Base-by-base conservation (phyloP, 768 basidiomycete species). In the Mycena sanguinolenta region DNA sequence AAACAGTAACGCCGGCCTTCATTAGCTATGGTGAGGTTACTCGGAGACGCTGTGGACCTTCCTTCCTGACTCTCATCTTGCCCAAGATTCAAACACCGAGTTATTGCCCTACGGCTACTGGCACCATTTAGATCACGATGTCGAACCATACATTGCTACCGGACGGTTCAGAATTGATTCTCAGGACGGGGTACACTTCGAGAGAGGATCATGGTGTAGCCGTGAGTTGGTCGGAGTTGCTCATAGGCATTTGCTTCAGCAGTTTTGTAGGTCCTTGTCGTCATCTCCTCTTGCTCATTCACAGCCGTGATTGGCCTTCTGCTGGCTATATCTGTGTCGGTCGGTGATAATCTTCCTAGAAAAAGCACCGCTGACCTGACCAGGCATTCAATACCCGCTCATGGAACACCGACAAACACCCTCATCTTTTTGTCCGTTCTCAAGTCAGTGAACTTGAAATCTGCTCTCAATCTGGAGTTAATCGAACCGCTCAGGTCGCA, bases 361-460 rank as follows among this genome's bases (percentile, higher is more conserved):
- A 60, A 27, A 65, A 10, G 13, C 53, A 32, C 53, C 16, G 30
- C 34, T 32, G 16, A 49, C n/a, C 7, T 49, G n/a, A 49, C 46
- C 46, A 49, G 46, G 46, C 46, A 23, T 49, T 49, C 46, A 49
- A 49, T 49, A 49, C 46, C 46, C 46, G 46, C 46, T n/a, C 46
- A 10, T 49, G 46, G 46, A 49, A 49, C n/a, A 58, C 38, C 13
- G 6, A 42, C 58, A 25, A 58, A 23, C 46, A 49, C 60, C 77
- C 80, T 12, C 80, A 84, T 67, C 75, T 88, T 27, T 89, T 90
- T 71, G 82, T 89, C 36, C 84, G 87, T n/a, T 88, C 86, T 38
- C 87, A 88, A 75, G 83, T 87, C 28, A 16, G 68, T 55, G 82
- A 5, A 23, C 46, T 23, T 21, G n/a, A 49, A 83, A 3, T 81